phyloP scores from a whole-genome alignment of 1,139 yeast species.

The Casaregolazyma lundiana region DNA sequence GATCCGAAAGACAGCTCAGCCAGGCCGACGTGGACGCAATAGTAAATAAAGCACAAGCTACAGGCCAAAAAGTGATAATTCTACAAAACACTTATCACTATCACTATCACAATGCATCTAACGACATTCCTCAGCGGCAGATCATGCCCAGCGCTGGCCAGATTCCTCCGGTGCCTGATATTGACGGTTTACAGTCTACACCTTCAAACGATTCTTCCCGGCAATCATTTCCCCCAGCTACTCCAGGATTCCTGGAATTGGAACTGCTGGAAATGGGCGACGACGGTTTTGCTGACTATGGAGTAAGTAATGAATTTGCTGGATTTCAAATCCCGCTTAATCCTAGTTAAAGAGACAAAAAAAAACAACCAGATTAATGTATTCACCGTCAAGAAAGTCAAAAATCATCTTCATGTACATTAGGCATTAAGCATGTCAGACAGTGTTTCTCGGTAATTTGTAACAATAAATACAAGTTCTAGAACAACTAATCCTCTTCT shows the following conservation, averaged over 20 bases:
- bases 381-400: neutral
- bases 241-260: conserved; percentile 22
- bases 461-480: neutral
- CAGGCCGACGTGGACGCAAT: conserved; percentile 26
- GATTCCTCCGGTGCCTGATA: neutral
- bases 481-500: conserved; percentile 18
- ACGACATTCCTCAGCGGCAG: conserved; percentile 10
- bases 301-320: conserved; percentile 19
- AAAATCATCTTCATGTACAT: conserved; percentile 1
- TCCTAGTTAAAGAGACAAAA: conserved; percentile 21
- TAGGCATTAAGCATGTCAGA: neutral
- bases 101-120: conserved; percentile 19
- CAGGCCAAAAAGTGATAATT: conserved; percentile 60
- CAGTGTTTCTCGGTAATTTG: neutral
- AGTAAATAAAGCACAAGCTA: conserved; percentile 54
- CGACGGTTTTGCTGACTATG: conserved; percentile 22
- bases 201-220: conserved; percentile 1
- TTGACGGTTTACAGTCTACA: conserved; percentile 1
- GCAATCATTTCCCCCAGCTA: conserved; percentile 14
- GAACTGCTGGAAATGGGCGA: conserved; percentile 24
- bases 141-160: conserved; percentile 3
- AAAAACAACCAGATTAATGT: neutral
- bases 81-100: conserved; percentile 79
- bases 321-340: conserved; percentile 28
- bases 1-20: conserved; percentile 11